phyloP scores from a whole-genome alignment of 2,329 filamentous ascomycete species.

The Alternaria gansuensis region DNA sequence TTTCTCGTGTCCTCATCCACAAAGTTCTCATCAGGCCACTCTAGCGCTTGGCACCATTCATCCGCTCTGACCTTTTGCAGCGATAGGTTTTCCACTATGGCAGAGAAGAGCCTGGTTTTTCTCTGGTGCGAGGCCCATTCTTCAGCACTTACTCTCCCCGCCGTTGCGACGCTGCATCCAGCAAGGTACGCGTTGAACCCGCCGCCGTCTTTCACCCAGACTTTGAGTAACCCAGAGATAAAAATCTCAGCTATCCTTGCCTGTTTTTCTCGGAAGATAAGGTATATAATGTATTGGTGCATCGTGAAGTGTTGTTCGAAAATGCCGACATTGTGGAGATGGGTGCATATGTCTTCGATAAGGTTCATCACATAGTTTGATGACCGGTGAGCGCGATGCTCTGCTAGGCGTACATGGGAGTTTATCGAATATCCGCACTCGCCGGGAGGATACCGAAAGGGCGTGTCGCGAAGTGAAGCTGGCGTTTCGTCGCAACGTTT shows the following conservation, averaged over 20 bases:
- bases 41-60: conserved; percentile 34
- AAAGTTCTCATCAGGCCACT: conserved; percentile 15
- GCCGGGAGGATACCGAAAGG: conserved; percentile 31
- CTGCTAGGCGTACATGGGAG: conserved; percentile 29
- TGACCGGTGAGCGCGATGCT: conserved; percentile 35
- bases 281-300: conserved; percentile 42
- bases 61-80: conserved; percentile 25
- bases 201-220: conserved; percentile 39
- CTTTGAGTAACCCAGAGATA: conserved; percentile 39
- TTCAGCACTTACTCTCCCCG: conserved; percentile 16
- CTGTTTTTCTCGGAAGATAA: conserved; percentile 38
- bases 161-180: conserved; percentile 36
- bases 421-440: conserved; percentile 42
- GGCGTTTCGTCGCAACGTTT: conserved; percentile 27
- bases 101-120: conserved; percentile 21
- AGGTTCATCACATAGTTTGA: conserved; percentile 48
- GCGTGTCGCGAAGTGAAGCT: conserved; percentile 17
- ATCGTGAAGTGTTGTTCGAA: conserved; percentile 35
- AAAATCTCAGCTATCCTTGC: conserved; percentile 44
- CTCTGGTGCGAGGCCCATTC: conserved; percentile 32
- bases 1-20: background rate
- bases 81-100: conserved; percentile 24
- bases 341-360: conserved; percentile 37
- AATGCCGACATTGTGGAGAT: conserved; percentile 14
- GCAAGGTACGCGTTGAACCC: conserved; percentile 45